Conservation (phyloP, 352 stramenopile genomes). For the Phytophthora constricta region DNA sequence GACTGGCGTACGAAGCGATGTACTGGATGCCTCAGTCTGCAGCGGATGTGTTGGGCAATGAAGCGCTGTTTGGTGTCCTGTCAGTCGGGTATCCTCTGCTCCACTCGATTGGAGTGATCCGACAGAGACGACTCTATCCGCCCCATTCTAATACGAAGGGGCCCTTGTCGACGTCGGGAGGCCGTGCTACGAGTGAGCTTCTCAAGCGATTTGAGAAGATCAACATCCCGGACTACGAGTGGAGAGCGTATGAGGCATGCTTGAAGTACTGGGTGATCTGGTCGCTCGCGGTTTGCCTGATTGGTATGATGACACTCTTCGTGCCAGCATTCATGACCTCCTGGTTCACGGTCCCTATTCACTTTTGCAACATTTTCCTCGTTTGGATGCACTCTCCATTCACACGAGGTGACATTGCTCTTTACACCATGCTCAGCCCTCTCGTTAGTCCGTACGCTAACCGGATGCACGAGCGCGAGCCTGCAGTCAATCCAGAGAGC, state of each 20-base stretch:
- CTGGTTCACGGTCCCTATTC: conserved; percentile 60
- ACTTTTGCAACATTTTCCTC: conserved; percentile 73
- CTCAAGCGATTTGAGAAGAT: conserved; percentile 44
- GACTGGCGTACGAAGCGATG: conserved; percentile 61
- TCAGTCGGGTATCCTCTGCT: conserved; percentile 70
- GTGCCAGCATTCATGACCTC: conserved; percentile 65
- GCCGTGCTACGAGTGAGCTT: conserved; percentile 23
- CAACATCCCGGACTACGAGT: conserved; percentile 55
- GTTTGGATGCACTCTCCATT: conserved; percentile 85
- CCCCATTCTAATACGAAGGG: conserved; percentile 21
- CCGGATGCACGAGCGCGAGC: conserved; percentile 53
- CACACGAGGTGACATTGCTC: conserved; percentile 68
- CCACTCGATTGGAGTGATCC: conserved; percentile 68
- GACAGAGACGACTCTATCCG: conserved; percentile 56
- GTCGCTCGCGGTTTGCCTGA: conserved; percentile 55
- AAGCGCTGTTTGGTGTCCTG: conserved; percentile 65
- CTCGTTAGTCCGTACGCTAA: conserved; percentile 82
- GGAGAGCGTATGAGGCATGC: conserved; percentile 73
- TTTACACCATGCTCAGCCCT: conserved; percentile 74
- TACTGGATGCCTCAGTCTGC: conserved; percentile 58
- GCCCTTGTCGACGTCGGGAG: conserved; percentile 11
- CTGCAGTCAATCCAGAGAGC: conserved; percentile 19
- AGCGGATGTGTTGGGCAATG: conserved; percentile 59
- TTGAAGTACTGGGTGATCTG: conserved; percentile 89
- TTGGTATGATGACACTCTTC: conserved; percentile 69